Conservation (phyloP, 306 rosid species). For the Luffa aegyptiaca region DNA sequence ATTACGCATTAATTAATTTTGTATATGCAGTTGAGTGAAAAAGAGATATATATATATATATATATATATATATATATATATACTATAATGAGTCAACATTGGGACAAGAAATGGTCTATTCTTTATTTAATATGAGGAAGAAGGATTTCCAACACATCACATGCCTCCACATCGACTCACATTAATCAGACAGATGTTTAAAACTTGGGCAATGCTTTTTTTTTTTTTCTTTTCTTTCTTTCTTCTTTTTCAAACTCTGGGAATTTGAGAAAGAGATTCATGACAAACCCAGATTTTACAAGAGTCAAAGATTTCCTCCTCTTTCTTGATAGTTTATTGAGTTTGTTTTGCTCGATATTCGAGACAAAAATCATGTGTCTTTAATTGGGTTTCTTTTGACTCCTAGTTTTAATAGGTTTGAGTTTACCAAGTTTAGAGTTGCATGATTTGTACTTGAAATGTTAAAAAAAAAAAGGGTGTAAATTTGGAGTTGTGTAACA, state of each 20-base stretch:
- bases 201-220: too few relatives aligned
- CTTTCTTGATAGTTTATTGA: slow-evolving; percentile 10
- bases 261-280: slow-evolving; percentile 2
- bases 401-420: background rate
- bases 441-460: too few relatives aligned
- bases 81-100: slow-evolving; percentile 10
- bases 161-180: slow-evolving; percentile 65
- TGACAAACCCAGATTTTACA: slow-evolving; percentile 19
- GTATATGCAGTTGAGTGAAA: background rate
- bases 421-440: background rate
- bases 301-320: slow-evolving; percentile 32
- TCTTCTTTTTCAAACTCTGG: background rate
- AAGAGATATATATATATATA: background rate
- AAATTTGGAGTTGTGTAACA: too few relatives aligned
- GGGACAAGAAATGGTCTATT: slow-evolving; percentile 44
- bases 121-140: slow-evolving; percentile 36
- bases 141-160: slow-evolving; percentile 48
- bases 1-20: slow-evolving; percentile 14
- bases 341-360: slow-evolving; percentile 17
- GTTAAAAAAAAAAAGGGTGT: too few relatives aligned
- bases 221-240: background rate
- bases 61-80: background rate
- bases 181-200: slow-evolving; percentile 24
- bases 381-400: background rate
- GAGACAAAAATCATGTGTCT: background rate